Evolutionary conservation across 495 filamentous ascomycete species (phyloP), one percentile per base, ranked within the genome.

Genomic region (Penicillium lividum): DNA sequence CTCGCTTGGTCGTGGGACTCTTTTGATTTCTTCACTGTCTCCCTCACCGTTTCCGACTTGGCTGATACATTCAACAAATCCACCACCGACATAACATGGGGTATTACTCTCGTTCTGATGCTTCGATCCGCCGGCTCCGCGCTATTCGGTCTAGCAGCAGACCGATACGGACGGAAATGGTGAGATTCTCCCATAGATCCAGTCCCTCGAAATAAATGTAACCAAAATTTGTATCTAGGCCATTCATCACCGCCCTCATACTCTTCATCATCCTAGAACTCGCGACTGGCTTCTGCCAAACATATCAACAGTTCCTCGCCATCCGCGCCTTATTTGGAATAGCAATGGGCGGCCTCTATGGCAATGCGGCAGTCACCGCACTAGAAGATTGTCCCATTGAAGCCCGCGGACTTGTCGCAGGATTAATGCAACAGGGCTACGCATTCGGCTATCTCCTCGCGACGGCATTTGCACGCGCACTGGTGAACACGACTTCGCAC

Each of bases 101-200:
- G 88, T 31, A 92, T 56, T 13, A 56, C 54, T 9, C 79, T 92
- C 13, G 89, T 92, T 57, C 79, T 93, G 7, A 92, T 93, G 89
- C 81, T 92, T 59, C 78, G 89, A 53, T 88, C 86, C 18, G 83
- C 90, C 18, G 90, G 90, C 7, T 81, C 87, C 28, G 82, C 88
- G 53, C 61, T 83, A 25, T 92, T 93, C 62, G 90, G 90, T 49
- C 79, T 93, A 45, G 86, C 86, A 1, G 75, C 87, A 4, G 90
- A 93, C 77, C 81, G 89, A 28, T 93, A 86, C 63, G 89, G 89
- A 40, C 78, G 90, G n/a, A 93, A 91, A 70, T 92, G 89, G 89
- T 53, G 30, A 10, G 33, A 5, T 8, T 40, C 2, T 43, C 22
- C 29, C 31, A n/a, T 11, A 52, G 6, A 8, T 25, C 10, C 25